phyloP scores from a whole-genome alignment of 306 rosid genomes.

The Cyclanthera cordifolia region DNA sequence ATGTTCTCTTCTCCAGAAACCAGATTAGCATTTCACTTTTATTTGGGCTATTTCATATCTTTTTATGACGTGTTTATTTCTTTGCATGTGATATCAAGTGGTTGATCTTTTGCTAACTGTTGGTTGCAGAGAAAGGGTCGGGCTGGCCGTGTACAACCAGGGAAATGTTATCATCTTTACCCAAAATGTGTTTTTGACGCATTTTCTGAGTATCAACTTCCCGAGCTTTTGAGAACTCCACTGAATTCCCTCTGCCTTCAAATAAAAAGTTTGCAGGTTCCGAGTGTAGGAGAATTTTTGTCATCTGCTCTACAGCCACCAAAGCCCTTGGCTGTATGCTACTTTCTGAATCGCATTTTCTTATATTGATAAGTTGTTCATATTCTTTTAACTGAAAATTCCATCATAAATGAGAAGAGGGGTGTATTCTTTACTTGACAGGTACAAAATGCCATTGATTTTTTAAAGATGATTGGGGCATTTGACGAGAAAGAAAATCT shows the following conservation, averaged over 20 bases:
- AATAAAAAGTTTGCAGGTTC: slow-evolving; percentile 92
- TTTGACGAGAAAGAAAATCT: slow-evolving; percentile 78
- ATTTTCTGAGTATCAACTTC: slow-evolving; percentile 89
- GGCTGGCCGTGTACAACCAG: slow-evolving; percentile 99
- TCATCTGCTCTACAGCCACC: slow-evolving; percentile 95
- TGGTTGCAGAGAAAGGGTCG: slow-evolving; percentile 86
- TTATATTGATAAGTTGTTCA: neutral
- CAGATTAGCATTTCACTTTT: neutral
- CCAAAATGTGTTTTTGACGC: slow-evolving; percentile 79
- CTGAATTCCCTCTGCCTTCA: slow-evolving; percentile 95
- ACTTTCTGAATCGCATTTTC: slow-evolving; percentile 2
- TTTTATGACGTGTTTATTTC: neutral
- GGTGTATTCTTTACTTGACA: slow-evolving; percentile 19
- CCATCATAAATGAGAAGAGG: neutral
- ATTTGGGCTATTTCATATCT: slow-evolving; percentile 5
- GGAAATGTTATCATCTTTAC: slow-evolving; percentile 90
- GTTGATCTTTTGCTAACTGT: slow-evolving; percentile 13
- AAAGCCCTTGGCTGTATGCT: slow-evolving; percentile 62
- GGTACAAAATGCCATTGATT: slow-evolving; percentile 93
- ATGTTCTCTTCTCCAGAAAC: neutral
- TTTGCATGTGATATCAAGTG: slow-evolving; percentile 13
- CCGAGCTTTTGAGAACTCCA: slow-evolving; percentile 93
- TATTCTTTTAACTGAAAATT: neutral
- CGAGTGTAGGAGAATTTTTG: slow-evolving; percentile 81
- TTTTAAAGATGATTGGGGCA: slow-evolving; percentile 87